Percentiles rank a stretch among this genome's conserved stretches.
phyloP scores from a whole-genome alignment of 257 asterid species.

The Thymus mandschuricus region DNA sequence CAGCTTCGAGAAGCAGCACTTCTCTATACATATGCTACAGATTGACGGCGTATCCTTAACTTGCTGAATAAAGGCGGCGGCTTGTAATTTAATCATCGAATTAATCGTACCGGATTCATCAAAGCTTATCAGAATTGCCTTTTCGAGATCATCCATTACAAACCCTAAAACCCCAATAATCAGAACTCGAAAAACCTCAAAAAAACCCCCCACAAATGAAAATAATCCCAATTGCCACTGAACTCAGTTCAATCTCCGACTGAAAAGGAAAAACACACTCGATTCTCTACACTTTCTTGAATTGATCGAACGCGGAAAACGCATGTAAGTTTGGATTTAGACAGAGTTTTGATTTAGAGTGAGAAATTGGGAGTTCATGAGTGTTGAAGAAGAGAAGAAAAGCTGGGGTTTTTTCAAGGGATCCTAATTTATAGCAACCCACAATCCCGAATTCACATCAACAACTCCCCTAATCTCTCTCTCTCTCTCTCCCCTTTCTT shows the following conservation, averaged over 20 bases:
- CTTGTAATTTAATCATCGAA: constrained; percentile 70
- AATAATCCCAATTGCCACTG: constrained; percentile 23
- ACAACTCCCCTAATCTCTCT: constrained; percentile 1
- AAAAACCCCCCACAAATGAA: neutral
- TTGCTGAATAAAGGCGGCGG: constrained; percentile 69
- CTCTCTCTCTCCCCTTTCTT: too few species aligned
- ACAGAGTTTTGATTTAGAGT: neutral
- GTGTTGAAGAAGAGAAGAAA: constrained; percentile 14
- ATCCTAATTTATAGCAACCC: constrained; percentile 30
- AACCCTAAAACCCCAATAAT: constrained; percentile 51
- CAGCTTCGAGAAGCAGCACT: constrained; percentile 56
- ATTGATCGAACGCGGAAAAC: constrained; percentile 11
- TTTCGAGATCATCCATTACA: constrained; percentile 92
- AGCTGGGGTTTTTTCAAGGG: constrained; percentile 30
- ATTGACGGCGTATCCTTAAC: constrained; percentile 68
- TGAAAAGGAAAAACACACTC: constrained; percentile 4
- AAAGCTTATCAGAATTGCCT: constrained; percentile 84
- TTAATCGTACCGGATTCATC: constrained; percentile 80
- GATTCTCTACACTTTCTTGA: constrained; percentile 17
- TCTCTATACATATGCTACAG: constrained; percentile 76
- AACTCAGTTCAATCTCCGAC: constrained; percentile 19
- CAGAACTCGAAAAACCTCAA: neutral
- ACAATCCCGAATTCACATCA: neutral
- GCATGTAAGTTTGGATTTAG: too few species aligned
- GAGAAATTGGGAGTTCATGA: constrained; percentile 9